Evolutionary conservation across 495 filamentous ascomycete species (phyloP).

Genomic region (Aspergillus diversus): DNA sequence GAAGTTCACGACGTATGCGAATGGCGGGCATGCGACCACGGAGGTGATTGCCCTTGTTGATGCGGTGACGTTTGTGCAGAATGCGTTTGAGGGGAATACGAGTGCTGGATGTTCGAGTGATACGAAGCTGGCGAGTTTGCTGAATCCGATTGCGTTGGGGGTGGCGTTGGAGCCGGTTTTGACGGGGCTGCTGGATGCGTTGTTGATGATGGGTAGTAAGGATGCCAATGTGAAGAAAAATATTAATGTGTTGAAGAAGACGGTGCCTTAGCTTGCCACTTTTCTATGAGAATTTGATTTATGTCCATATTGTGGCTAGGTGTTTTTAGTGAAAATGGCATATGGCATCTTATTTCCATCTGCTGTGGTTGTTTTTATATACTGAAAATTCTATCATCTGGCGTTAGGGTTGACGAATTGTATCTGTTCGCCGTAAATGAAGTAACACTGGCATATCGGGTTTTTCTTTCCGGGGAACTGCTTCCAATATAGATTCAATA

Average conservation of each 20-base stretch:
- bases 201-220: slow-evolving; percentile 20
- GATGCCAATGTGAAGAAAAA: slow-evolving; percentile 30
- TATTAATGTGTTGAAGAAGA: neutral
- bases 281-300: too few relatives aligned
- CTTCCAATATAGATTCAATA: too few relatives aligned
- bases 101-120: slow-evolving; percentile 27
- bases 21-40: slow-evolving; percentile 36
- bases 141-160: slow-evolving; percentile 36
- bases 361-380: too few relatives aligned
- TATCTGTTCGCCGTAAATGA: too few relatives aligned
- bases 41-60: slow-evolving; percentile 32
- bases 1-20: slow-evolving; percentile 35
- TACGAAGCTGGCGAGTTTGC: slow-evolving; percentile 25
- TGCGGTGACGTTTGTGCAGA: slow-evolving; percentile 30
- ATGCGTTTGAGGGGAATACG: slow-evolving; percentile 34
- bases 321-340: too few relatives aligned
- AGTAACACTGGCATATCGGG: too few relatives aligned
- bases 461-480: too few relatives aligned
- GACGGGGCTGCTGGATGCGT: slow-evolving; percentile 27
- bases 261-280: too few relatives aligned
- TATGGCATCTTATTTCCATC: too few relatives aligned
- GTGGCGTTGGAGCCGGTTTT: slow-evolving; percentile 34
- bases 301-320: too few relatives aligned
- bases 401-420: too few relatives aligned
- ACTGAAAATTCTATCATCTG: too few relatives aligned